Evolutionary conservation across 306 rosid genomes (phyloP).

Genomic region (Malus fusca): DNA sequence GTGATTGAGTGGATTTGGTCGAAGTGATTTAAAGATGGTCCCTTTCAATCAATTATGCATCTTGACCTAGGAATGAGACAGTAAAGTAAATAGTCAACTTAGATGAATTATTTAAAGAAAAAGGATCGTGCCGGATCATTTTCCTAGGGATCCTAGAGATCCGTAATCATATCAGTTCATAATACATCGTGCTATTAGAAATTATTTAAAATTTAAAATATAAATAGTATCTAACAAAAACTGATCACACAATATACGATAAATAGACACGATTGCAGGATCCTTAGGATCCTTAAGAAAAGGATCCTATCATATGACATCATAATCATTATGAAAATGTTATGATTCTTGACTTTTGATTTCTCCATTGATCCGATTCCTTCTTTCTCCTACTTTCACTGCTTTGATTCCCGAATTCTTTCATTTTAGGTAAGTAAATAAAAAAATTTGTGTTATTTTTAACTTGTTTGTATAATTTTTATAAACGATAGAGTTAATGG

Average conservation of each 20-base stretch:
- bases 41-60: background rate
- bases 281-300: too few species aligned
- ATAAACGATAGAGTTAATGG: rapidly evolving
- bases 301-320: too few species aligned
- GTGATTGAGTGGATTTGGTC: rapidly evolving
- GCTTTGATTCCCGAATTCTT: background rate
- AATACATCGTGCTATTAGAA: rapidly evolving
- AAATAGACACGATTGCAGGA: rapidly evolving
- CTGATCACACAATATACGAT: rapidly evolving
- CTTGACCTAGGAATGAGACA: background rate
- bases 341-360: too few species aligned
- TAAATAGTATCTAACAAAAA: too few species aligned
- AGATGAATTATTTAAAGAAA: too few species aligned
- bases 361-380: background rate
- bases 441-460: too few species aligned
- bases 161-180: rapidly evolving
- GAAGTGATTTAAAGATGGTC: too few species aligned
- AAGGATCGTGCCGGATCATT: too few species aligned
- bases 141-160: rapidly evolving
- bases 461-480: too few species aligned
- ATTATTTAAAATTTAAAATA: too few species aligned
- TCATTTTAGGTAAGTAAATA: too few species aligned
- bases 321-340: too few species aligned
- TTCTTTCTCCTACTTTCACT: background rate
- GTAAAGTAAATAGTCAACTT: background rate